Evolutionary conservation across 2,329 filamentous ascomycete genomes (phyloP), one percentile per base, ranked within the genome.

Genomic region (Lachnellula subtilissima): DNA sequence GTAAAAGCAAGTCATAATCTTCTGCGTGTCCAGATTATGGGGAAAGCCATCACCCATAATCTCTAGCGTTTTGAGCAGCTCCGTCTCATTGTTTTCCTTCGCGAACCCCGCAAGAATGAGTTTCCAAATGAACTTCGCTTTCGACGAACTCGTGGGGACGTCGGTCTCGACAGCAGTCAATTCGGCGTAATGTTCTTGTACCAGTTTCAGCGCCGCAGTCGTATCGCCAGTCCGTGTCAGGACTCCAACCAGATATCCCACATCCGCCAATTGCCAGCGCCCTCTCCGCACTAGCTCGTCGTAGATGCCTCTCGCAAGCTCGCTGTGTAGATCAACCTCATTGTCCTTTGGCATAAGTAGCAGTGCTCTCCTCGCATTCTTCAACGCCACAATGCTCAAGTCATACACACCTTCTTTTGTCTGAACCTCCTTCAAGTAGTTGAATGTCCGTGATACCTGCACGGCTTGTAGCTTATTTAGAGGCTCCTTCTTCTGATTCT

Each of bases 401-500:
- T 53, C 58, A 22, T 54, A 53, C 11, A 50, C 60, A 22, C 56
- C 61, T 19, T 62, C 61, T 12, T 57, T 56, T 36, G 35, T 48
- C 57, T 53, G 42, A 17, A 63, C 63, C 35, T 72, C 71, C 61
- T 78, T 72, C 53, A 90, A 74, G 67, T 90, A 82, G 22, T 79
- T 72, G 56, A 89, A 80, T 45, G 90, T 83, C 40, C 76, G 72
- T 32, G 78, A 67, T 19, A 81, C 77, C 63, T 84, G 75, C n/a
- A 78, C 71, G 0, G 88, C 86, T 65, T 94, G 87, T 43, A 85
- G 78, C 64, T 83, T 77, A 71, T 89, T 84, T 69, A 90, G 66
- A 51, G 77, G 64, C 59, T 78, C 66, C 62, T 75, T 66, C 59
- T 75, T 72, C 64, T 73, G 64, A 56, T 75, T 60, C 71, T 87